A percentile compares a stretch with the other conserved stretches of the same genome.
These are phyloP conservation scores for Solanum sejunctum DNA, from an alignment of 257 asterid species.

Conservation along the genomic window DNA sequence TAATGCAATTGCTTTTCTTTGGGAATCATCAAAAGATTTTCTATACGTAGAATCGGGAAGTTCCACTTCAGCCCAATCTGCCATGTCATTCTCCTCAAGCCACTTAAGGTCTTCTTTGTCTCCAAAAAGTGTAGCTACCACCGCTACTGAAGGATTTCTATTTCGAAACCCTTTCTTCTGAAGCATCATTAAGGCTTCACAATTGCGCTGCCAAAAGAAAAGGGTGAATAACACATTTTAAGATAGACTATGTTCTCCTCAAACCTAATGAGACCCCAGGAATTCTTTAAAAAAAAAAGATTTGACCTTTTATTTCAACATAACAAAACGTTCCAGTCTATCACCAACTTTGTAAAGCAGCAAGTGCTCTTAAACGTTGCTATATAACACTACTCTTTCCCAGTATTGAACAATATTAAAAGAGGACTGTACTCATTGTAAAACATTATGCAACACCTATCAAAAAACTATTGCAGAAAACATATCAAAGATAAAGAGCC, in stretches of 20 bases:
- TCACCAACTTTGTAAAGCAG: neutral
- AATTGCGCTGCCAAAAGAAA: conserved; percentile 68
- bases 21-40: conserved; percentile 48
- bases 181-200: conserved; percentile 98
- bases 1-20: conserved; percentile 70
- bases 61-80: conserved; percentile 63
- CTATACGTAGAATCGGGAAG: conserved; percentile 30
- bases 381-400: neutral
- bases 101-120: conserved; percentile 60
- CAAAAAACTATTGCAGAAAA: neutral
- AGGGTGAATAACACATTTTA: conserved; percentile 3
- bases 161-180: conserved; percentile 88
- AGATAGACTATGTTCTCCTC: neutral
- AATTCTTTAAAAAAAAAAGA: neutral
- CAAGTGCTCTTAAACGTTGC: neutral
- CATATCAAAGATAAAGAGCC: neutral
- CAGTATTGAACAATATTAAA: neutral
- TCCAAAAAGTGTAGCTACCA: conserved; percentile 76
- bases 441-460: neutral
- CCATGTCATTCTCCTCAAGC: conserved; percentile 46
- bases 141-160: conserved; percentile 65
- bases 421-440: neutral
- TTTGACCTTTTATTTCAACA: neutral
- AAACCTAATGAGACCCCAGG: neutral
- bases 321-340: neutral